These are phyloP conservation scores for Cryptosporidium ryanae DNA, from an alignment of 169 alveolate genomes.

Conservation along the genomic window DNA sequence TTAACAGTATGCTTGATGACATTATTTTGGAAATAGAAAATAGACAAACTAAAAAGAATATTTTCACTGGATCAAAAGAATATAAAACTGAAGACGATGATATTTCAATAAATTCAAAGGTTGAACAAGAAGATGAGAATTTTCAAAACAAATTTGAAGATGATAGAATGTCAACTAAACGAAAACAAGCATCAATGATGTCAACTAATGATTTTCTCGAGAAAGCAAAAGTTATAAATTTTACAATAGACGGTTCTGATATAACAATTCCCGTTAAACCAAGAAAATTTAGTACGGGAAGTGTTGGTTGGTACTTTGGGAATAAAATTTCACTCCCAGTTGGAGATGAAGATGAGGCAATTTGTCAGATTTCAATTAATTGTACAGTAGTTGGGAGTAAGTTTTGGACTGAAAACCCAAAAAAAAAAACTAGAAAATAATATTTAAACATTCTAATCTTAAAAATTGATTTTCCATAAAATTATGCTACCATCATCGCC, in stretches of 20 bases:
- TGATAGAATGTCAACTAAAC: constrained; percentile 14
- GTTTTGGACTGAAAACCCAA: constrained; percentile 31
- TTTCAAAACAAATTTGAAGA: not conserved
- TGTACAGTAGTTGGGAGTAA: constrained; percentile 72
- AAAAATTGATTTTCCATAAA: constrained; percentile 28
- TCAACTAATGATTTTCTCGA: constrained; percentile 61
- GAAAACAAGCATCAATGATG: constrained; percentile 48
- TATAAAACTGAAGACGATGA: not conserved
- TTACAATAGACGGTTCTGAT: constrained; percentile 25
- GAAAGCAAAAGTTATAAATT: constrained; percentile 29
- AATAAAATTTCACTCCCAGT: constrained; percentile 62
- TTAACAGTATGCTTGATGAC: constrained; percentile 29
- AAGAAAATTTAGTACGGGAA: constrained; percentile 68
- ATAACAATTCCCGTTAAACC: constrained; percentile 37
- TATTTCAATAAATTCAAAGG: not conserved
- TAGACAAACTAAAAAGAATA: not conserved
- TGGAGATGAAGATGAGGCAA: constrained; percentile 52
- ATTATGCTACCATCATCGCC: constrained; percentile 68
- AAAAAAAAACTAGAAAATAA: constrained; percentile 13
- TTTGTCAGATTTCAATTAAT: constrained; percentile 62
- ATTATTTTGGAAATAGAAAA: constrained; percentile 9
- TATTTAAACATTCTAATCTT: not conserved
- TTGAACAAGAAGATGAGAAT: not conserved
- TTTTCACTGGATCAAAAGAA: constrained; percentile 5
- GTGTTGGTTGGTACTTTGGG: constrained; percentile 73